Evolutionary conservation across 2,329 filamentous ascomycete genomes (phyloP).

Genomic region (Cladosporium phlei): DNA sequence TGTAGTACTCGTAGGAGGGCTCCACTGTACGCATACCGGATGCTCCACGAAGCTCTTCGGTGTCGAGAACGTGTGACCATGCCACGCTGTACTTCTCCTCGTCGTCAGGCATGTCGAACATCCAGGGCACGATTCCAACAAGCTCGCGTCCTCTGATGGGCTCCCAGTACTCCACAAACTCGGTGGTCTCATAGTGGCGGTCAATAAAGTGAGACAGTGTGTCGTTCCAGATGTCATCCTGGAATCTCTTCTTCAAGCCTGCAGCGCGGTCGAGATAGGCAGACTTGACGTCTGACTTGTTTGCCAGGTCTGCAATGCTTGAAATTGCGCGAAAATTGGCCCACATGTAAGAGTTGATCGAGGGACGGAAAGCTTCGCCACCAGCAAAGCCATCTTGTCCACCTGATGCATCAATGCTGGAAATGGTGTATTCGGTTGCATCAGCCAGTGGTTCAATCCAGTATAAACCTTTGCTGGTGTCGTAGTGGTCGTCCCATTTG

Average conservation of each 20-base stretch:
- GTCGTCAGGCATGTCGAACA: constrained; percentile 40
- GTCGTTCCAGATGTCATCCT: constrained; percentile 41
- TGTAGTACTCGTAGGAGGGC: constrained; percentile 43
- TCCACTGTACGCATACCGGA: constrained; percentile 41
- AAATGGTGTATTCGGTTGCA: constrained; percentile 44
- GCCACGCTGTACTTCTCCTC: constrained; percentile 34
- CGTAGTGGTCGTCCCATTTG: constrained; percentile 37
- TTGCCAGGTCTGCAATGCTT: constrained; percentile 34
- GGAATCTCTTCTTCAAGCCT: constrained; percentile 35
- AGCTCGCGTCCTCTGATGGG: constrained; percentile 42
- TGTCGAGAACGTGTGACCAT: constrained; percentile 36
- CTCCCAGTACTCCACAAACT: constrained; percentile 37
- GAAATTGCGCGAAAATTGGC: constrained; percentile 42
- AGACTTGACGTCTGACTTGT: constrained; percentile 18
- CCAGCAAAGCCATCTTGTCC: constrained; percentile 39
- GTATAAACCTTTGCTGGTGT: constrained; percentile 38
- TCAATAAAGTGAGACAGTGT: constrained; percentile 44
- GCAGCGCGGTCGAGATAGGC: constrained; percentile 27
- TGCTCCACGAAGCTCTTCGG: constrained; percentile 31
- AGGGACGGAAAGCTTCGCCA: constrained; percentile 40
- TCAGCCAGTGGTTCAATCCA: constrained; percentile 42
- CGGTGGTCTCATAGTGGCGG: constrained; percentile 37
- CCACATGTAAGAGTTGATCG: constrained; percentile 44
- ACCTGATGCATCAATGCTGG: constrained; percentile 40
- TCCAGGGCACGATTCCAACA: constrained; percentile 42